Conservation (phyloP, 2,329 filamentous ascomycete species). For the Alternaria conjuncta region DNA sequence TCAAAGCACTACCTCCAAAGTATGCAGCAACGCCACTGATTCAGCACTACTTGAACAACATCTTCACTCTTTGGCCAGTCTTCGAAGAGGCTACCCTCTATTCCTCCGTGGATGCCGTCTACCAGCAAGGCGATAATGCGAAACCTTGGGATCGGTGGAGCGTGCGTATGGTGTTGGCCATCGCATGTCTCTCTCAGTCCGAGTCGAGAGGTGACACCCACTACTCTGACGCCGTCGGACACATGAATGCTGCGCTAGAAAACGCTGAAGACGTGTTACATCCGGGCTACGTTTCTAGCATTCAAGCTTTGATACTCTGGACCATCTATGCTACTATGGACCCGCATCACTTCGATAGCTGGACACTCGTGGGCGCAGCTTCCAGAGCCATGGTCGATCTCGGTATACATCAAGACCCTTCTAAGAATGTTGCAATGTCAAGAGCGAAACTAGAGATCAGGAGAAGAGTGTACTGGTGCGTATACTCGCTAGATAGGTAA, state of each 20-base stretch:
- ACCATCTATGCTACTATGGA: constrained; percentile 91
- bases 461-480: constrained; percentile 85
- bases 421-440: constrained; percentile 70
- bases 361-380: constrained; percentile 91
- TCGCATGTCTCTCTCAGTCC: constrained; percentile 77
- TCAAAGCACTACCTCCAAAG: constrained; percentile 71
- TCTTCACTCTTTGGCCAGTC: constrained; percentile 80
- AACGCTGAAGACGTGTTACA: constrained; percentile 83
- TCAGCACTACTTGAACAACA: constrained; percentile 83
- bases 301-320: constrained; percentile 85
- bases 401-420: constrained; percentile 91
- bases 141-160: constrained; percentile 79
- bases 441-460: constrained; percentile 76
- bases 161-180: constrained; percentile 87
- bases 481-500: constrained; percentile 86
- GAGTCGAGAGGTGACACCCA: constrained; percentile 68
- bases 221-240: constrained; percentile 65
- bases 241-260: constrained; percentile 71
- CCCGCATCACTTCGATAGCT: constrained; percentile 88
- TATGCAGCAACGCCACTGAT: constrained; percentile 72
- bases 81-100: constrained; percentile 82
- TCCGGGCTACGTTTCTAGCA: constrained; percentile 82
- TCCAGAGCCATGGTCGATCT: constrained; percentile 86
- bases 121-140: constrained; percentile 70
- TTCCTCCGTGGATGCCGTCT: constrained; percentile 80